Evolutionary conservation across 176 grass and related monocot genomes (phyloP), one percentile per base, ranked within the genome.

Genomic region (Poa annua): DNA sequence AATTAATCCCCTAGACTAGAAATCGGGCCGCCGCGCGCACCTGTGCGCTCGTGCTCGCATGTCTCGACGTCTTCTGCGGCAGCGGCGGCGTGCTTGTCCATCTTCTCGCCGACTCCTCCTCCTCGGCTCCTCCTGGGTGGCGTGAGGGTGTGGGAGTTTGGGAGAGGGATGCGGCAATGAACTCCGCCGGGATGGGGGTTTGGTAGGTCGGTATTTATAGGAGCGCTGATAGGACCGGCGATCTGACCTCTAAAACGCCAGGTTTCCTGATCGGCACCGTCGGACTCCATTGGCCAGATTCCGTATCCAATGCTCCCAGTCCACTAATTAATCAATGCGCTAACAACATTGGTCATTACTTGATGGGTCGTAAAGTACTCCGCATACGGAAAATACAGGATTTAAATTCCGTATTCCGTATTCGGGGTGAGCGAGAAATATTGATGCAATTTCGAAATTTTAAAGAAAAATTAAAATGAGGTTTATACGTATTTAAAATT

Each of bases 21-120:
- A 42, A 51, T 29, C 29, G 35, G 60, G 36, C 34, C 2, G 7
- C 11, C 16, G 6, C 1, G n/a, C 61, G 81, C 81, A 91, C 93
- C 93, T 91, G 55, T 82, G 74, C 90, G 89, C 54, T 89, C 80
- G 57, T 96, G 90, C 8, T 92, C 93, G 67, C 80, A 78, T 1
- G 55, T 64, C 89, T 92, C 88, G 78, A 90, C 75, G 71, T 92
- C 85, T 67, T 88, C 82, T 7, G 59, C 84, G 1, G 65, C 80
- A 0, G 44, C 20, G 4, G 36, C 12, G 44, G 13, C 62, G 79
- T 45, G 86, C 86, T 91, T 91, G 85, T 83, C 77, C 88, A 95
- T 94, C 61, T 78, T 49, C 4, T 26, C 39, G 41, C 13, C 60
- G 62, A 44, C 22, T 4, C 55, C 19, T n/a, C 19, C 41, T 42